These are phyloP conservation scores for Betula pendula DNA, from an alignment of 306 rosid genomes.

Conservation along the genomic window DNA sequence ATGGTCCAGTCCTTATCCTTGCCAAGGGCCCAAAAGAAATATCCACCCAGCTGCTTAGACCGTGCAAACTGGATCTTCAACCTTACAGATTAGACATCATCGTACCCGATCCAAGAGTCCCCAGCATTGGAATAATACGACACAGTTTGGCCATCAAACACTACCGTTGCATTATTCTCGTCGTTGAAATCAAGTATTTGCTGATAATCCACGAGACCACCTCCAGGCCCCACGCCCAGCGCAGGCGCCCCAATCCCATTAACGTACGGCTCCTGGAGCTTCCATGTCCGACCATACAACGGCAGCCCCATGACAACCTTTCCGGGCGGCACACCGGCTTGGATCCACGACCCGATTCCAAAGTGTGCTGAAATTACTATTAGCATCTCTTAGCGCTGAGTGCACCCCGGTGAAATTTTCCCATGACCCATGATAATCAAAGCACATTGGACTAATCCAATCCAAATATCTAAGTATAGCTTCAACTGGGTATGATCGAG, in stretches of 20 bases:
- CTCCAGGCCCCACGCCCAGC: constrained; percentile 48
- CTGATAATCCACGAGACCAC: constrained; percentile 50
- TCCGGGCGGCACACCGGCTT: constrained; percentile 43
- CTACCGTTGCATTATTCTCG: constrained; percentile 34
- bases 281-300: constrained; percentile 70
- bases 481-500: constrained; percentile 51
- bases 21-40: constrained; percentile 83
- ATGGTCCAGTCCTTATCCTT: constrained; percentile 68
- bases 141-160: constrained; percentile 47
- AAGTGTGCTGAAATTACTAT: constrained; percentile 42
- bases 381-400: constrained; percentile 42
- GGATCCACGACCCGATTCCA: constrained; percentile 71
- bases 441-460: constrained; percentile 80
- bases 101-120: constrained; percentile 74
- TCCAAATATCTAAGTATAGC: constrained; percentile 48
- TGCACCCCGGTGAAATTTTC: constrained; percentile 50
- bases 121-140: constrained; percentile 59
- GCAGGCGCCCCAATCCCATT: constrained; percentile 52
- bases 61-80: constrained; percentile 51
- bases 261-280: constrained; percentile 35
- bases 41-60: constrained; percentile 58
- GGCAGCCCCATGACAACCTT: constrained; percentile 77
- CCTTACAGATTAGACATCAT: constrained; percentile 48
- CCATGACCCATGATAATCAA: constrained; percentile 74
- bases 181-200: constrained; percentile 44